Percentiles rank a stretch among this genome's conserved stretches.
Conservation (phyloP, 208 protist genomes). For the Trypanosomatidae sp. region DNA sequence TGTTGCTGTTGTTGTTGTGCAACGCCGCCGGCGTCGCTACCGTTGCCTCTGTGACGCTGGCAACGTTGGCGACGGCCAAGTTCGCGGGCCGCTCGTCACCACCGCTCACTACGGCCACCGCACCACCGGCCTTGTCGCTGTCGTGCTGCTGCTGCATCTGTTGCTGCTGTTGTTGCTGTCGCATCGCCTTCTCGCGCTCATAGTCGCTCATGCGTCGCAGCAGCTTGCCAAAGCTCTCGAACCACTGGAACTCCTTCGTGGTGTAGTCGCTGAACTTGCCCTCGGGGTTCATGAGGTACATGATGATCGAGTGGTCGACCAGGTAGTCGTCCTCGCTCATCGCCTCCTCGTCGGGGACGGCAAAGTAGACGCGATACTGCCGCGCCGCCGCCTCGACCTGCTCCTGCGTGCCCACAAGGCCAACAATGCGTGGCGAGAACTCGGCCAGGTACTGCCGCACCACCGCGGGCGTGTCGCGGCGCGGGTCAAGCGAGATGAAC, state of each 20-base stretch:
- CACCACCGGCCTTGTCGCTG: slow-evolving; percentile 3
- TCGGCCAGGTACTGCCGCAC: slow-evolving; percentile 83
- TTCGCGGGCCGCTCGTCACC: slow-evolving; percentile 24
- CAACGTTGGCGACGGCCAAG: slow-evolving; percentile 33
- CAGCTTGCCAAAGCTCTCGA: slow-evolving; percentile 76
- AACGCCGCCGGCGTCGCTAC: too few relatives aligned
- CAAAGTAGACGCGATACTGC: slow-evolving; percentile 90
- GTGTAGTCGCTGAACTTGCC: slow-evolving; percentile 86
- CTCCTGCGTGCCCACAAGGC: slow-evolving; percentile 81
- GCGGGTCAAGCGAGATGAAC: slow-evolving; percentile 91
- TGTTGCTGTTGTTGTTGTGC: too few relatives aligned
- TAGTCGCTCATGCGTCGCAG: slow-evolving; percentile 70
- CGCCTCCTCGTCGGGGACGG: slow-evolving; percentile 50
- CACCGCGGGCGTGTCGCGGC: slow-evolving; percentile 70
- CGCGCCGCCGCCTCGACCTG: slow-evolving; percentile 66
- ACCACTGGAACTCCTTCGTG: slow-evolving; percentile 79
- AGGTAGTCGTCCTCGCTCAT: slow-evolving; percentile 89
- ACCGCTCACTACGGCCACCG: slow-evolving; percentile 5
- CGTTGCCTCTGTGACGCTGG: too few relatives aligned
- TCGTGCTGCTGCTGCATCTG: not conserved
- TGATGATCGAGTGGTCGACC: slow-evolving; percentile 93
- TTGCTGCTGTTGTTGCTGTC: slow-evolving; percentile 16
- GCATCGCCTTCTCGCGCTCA: slow-evolving; percentile 23
- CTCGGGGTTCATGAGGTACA: slow-evolving; percentile 86
- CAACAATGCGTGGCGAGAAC: slow-evolving; percentile 84